A percentile compares a stretch with the other conserved stretches of the same genome.
Conservation (phyloP, 352 stramenopile species). For the Aphanomyces cochlioides region DNA sequence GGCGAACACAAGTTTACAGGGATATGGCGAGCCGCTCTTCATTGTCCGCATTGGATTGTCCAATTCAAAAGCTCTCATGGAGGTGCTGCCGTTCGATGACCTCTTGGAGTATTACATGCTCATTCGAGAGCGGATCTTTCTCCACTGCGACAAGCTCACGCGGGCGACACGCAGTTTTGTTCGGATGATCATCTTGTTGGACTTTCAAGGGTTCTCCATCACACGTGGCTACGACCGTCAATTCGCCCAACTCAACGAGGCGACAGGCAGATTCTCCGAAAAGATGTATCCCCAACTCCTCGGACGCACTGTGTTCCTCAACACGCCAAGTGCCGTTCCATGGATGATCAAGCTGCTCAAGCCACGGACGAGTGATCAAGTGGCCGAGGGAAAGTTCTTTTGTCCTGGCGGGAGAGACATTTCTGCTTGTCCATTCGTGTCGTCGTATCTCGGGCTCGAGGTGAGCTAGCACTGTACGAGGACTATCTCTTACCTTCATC, state of each 20-base stretch:
- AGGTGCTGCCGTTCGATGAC: not conserved
- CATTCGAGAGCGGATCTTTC: not conserved
- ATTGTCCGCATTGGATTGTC: not conserved
- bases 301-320: not conserved
- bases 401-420: not conserved
- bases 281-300: slow-evolving; percentile 3
- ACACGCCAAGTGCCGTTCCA: not conserved
- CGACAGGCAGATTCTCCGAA: not conserved
- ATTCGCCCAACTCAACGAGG: not conserved
- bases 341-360: not conserved
- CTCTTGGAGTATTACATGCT: not conserved
- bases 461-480: no score
- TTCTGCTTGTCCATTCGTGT: no score
- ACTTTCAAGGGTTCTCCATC: not conserved
- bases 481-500: no score
- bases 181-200: not conserved
- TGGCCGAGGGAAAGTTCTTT: not conserved
- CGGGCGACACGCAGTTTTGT: not conserved
- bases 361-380: not conserved
- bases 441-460: no score
- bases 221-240: not conserved
- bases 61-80: slow-evolving; percentile 1
- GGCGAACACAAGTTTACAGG: no score
- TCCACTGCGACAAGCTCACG: not conserved
- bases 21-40: no score